Evolutionary conservation across 2,329 filamentous ascomycete species (phyloP).

Genomic region (Exophiala sideris): DNA sequence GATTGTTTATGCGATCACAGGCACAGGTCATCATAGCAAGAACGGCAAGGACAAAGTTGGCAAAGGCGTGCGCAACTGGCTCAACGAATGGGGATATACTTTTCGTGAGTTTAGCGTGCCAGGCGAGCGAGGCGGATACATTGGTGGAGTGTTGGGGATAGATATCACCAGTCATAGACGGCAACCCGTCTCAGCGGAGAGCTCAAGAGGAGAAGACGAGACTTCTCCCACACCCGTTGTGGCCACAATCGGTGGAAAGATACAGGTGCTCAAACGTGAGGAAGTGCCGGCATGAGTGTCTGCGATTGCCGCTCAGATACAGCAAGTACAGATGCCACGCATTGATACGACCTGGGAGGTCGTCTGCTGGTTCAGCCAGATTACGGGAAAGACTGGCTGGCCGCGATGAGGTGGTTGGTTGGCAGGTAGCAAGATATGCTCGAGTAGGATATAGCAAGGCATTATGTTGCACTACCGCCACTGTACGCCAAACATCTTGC

Average conservation of each 20-base stretch:
- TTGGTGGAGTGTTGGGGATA: conserved; percentile 63
- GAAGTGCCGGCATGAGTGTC: conserved; percentile 30
- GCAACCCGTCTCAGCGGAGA: conserved; percentile 34
- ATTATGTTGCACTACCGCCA: conserved; percentile 36
- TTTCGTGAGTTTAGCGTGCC: conserved; percentile 96
- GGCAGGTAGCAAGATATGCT: neutral
- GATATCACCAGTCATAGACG: conserved; percentile 59
- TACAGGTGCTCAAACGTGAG: conserved; percentile 46
- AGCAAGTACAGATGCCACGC: neutral
- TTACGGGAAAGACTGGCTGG: neutral
- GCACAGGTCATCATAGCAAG: conserved; percentile 95
- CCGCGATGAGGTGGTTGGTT: neutral
- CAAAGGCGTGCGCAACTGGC: conserved; percentile 82
- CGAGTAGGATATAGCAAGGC: neutral
- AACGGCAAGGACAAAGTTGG: conserved; percentile 99
- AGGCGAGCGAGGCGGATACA: conserved; percentile 79
- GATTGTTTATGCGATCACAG: conserved; percentile 92
- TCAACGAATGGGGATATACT: conserved; percentile 93
- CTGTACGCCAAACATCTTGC: conserved; percentile 51
- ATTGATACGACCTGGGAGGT: no score
- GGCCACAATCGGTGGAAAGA: conserved; percentile 37
- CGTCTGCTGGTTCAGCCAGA: no score
- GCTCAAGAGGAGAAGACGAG: conserved; percentile 31
- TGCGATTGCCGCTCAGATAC: neutral
- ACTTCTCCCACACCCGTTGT: conserved; percentile 30